Conservation (phyloP, 2,329 filamentous ascomycete genomes). For the Chalaropsis thielavioides region DNA sequence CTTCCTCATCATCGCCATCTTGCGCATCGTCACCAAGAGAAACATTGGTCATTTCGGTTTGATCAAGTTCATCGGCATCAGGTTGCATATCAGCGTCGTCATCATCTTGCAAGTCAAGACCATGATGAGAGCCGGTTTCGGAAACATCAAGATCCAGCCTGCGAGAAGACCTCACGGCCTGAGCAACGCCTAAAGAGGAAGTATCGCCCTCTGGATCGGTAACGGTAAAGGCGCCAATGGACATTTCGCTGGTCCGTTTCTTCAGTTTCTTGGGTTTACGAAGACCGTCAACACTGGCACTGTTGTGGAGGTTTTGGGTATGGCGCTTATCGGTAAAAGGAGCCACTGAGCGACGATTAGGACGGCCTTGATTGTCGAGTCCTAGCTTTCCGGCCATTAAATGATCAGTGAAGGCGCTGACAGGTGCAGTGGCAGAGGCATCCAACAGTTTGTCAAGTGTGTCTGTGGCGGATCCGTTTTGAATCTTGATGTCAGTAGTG, state of each 20-base stretch:
- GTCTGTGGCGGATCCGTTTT: conserved; percentile 69
- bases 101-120: conserved; percentile 11
- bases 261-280: conserved; percentile 14
- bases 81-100: background rate
- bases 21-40: conserved; percentile 21
- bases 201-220: background rate
- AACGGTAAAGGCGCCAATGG: conserved; percentile 7
- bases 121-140: conserved; percentile 12
- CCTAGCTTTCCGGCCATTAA: conserved; percentile 64
- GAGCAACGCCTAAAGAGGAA: background rate
- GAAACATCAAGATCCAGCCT: conserved; percentile 14
- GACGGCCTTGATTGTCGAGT: conserved; percentile 54
- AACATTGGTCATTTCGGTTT: conserved; percentile 8
- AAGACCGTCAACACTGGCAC: conserved; percentile 11
- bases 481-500: conserved; percentile 40
- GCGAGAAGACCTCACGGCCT: conserved; percentile 8
- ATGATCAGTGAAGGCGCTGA: conserved; percentile 84
- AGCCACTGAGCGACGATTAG: conserved; percentile 25
- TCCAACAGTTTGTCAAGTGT: conserved; percentile 87
- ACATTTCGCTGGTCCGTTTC: conserved; percentile 14
- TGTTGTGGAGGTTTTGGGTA: conserved; percentile 11
- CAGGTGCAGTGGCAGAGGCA: conserved; percentile 74
- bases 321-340: conserved; percentile 30
- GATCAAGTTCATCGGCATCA: conserved; percentile 9
- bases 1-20: conserved; percentile 24